These are phyloP conservation scores for Gaeumannomyces tritici DNA, from an alignment of 2,329 filamentous ascomycete genomes.

Conservation along the genomic window DNA sequence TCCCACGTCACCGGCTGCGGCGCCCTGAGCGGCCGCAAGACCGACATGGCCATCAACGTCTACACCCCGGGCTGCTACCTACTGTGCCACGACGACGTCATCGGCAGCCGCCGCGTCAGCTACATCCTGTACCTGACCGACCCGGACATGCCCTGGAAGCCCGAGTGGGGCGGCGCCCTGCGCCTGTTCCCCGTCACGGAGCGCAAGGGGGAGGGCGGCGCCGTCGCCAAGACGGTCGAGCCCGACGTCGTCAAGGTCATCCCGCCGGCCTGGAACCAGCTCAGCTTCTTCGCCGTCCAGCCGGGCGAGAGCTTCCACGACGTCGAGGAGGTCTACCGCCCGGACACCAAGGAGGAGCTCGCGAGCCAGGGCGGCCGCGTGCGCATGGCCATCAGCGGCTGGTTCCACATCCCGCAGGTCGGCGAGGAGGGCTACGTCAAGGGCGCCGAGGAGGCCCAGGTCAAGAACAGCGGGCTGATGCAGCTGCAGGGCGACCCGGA, in stretches of 20 bases:
- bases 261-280: constrained; percentile 91
- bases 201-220: constrained; percentile 56
- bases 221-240: constrained; percentile 68
- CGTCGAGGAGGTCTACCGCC: constrained; percentile 91
- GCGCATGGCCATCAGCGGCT: constrained; percentile 96
- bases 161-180: constrained; percentile 86
- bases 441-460: constrained; percentile 80
- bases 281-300: constrained; percentile 96
- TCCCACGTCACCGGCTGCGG: constrained; percentile 79
- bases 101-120: constrained; percentile 90
- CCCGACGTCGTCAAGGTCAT: constrained; percentile 75
- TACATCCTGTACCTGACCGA: constrained; percentile 96
- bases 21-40: constrained; percentile 83
- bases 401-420: constrained; percentile 95
- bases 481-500: constrained; percentile 89
- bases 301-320: constrained; percentile 99
- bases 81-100: constrained; percentile 96
- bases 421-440: constrained; percentile 87
- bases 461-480: constrained; percentile 81
- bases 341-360: constrained; percentile 44
- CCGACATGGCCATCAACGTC: constrained; percentile 98
- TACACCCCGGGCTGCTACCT: constrained; percentile 95
- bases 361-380: constrained; percentile 65
- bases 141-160: constrained; percentile 81
- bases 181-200: constrained; percentile 70